Evolutionary conservation across 495 filamentous ascomycete genomes (phyloP).

Genomic region (Hypoxylon crocopeplum): DNA sequence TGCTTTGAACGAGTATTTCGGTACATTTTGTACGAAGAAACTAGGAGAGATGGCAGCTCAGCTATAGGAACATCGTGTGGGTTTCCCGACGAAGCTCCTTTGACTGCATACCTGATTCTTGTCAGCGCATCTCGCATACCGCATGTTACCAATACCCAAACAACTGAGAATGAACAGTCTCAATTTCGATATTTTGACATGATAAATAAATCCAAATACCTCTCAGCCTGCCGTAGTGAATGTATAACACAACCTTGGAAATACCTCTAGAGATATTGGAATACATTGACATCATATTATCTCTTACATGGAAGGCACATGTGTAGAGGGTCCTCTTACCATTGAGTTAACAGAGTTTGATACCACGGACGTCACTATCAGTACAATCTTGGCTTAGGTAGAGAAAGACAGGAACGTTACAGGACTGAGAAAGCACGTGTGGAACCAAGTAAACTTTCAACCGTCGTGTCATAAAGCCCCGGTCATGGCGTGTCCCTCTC

Average conservation of each 20-base stretch:
- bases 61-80: conserved; percentile 34
- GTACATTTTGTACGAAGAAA: conserved; percentile 63
- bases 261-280: no score
- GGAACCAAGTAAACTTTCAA: conserved; percentile 10
- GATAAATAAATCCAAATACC: no score
- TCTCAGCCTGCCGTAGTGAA: no score
- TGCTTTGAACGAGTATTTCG: conserved; percentile 84
- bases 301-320: no score
- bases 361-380: background rate
- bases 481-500: background rate
- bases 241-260: no score
- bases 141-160: no score
- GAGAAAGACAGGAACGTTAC: background rate
- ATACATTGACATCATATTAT: no score
- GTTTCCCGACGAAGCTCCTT: background rate
- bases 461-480: conserved; percentile 9
- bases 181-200: background rate
- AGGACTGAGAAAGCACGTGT: background rate
- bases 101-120: background rate
- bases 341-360: background rate
- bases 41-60: conserved; percentile 44
- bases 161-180: no score
- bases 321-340: background rate
- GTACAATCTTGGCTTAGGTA: background rate
- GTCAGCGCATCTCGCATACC: no score